Evolutionary conservation across 257 asterid genomes (phyloP).

Genomic region (Primulina tabacum): DNA sequence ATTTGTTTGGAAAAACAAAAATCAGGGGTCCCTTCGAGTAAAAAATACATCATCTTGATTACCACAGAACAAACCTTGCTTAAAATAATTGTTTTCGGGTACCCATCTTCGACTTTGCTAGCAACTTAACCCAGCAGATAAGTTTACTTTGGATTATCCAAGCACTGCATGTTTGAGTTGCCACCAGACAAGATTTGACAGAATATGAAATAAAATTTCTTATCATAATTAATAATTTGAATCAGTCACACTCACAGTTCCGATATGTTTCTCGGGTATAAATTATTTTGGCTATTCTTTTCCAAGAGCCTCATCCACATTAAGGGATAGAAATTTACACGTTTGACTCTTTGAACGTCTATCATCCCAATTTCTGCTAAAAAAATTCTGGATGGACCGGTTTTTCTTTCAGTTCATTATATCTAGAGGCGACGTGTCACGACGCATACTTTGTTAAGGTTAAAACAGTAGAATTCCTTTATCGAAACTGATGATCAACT

Average conservation of each 20-base stretch:
- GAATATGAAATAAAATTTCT: slow-evolving; percentile 18
- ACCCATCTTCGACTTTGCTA: neutral
- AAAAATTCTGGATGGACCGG: neutral
- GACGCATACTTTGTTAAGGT: no score
- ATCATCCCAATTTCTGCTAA: slow-evolving; percentile 8
- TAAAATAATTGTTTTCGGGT: neutral
- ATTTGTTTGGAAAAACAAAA: no score
- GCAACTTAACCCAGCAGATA: neutral
- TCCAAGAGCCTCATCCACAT: neutral
- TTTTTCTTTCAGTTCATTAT: neutral
- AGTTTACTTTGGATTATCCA: slow-evolving; percentile 23
- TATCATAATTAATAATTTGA: slow-evolving; percentile 19
- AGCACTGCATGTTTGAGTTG: slow-evolving; percentile 22
- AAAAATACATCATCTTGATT: neutral
- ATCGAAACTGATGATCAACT: neutral
- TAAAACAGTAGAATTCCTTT: neutral
- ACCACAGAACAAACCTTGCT: neutral
- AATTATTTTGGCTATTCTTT: no score
- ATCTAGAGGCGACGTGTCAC: slow-evolving; percentile 11
- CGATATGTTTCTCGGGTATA: neutral
- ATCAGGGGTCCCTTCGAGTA: neutral
- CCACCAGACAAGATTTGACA: slow-evolving; percentile 35
- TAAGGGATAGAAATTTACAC: slow-evolving; percentile 1
- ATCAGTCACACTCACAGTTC: slow-evolving; percentile 17
- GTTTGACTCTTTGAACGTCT: slow-evolving; percentile 18